Conservation (phyloP, 2,329 filamentous ascomycete species). For the Fusarium avenaceum region DNA sequence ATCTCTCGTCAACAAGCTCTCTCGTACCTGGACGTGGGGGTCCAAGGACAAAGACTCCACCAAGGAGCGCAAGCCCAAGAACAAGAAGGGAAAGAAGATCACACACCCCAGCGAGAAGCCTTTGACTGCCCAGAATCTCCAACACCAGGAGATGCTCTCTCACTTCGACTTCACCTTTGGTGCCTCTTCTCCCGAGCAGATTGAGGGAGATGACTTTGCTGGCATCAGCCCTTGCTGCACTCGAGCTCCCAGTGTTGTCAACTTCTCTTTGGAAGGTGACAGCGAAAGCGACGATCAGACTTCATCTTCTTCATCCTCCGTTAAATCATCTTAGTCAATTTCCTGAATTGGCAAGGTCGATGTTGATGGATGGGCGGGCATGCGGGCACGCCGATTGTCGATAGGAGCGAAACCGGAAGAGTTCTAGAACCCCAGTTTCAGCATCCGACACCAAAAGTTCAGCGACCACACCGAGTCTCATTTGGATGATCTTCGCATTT, state of each 20-base stretch:
- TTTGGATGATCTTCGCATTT: slow-evolving; percentile 22
- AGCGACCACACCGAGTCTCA: slow-evolving; percentile 20
- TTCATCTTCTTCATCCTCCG: slow-evolving; percentile 40
- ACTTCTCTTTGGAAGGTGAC: slow-evolving; percentile 42
- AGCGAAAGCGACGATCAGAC: slow-evolving; percentile 44
- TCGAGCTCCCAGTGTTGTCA: slow-evolving; percentile 54
- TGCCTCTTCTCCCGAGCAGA: slow-evolving; percentile 52
- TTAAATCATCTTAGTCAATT: slow-evolving; percentile 42
- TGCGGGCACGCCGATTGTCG: slow-evolving; percentile 32
- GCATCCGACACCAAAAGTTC: slow-evolving; percentile 21
- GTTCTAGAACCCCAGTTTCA: slow-evolving; percentile 38
- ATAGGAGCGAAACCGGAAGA: slow-evolving; percentile 31
- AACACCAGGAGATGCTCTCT: slow-evolving; percentile 62
- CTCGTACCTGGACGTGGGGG: slow-evolving; percentile 52
- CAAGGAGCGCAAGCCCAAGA: slow-evolving; percentile 52
- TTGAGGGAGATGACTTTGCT: slow-evolving; percentile 52
- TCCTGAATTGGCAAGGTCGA: slow-evolving; percentile 40
- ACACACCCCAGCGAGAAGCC: slow-evolving; percentile 61
- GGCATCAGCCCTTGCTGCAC: slow-evolving; percentile 63
- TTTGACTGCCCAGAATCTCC: slow-evolving; percentile 60
- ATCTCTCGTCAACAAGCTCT: slow-evolving; percentile 49
- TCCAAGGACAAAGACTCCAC: slow-evolving; percentile 48
- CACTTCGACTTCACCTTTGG: slow-evolving; percentile 64
- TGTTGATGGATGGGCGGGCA: slow-evolving; percentile 40
- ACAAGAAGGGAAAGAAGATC: slow-evolving; percentile 45